Conservation (phyloP, 78 protist genomes). For the Diacronema lutheri region DNA sequence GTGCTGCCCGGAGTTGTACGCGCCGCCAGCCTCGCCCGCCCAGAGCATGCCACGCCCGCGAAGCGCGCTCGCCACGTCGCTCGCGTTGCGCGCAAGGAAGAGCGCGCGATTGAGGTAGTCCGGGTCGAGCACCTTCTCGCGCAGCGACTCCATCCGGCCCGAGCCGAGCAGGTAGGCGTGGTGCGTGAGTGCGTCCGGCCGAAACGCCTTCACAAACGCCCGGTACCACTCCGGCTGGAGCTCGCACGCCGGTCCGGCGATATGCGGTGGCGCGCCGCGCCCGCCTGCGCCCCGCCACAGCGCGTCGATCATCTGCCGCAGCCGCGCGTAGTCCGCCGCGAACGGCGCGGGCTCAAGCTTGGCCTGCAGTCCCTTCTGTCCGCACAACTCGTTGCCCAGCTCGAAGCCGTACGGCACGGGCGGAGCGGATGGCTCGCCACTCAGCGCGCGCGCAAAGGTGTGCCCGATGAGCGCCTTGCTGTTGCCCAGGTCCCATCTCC, state of each 20-base stretch:
- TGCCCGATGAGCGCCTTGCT: too few species aligned
- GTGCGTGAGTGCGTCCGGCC: not conserved
- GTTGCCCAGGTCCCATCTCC: too few species aligned
- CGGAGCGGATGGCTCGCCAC: too few species aligned
- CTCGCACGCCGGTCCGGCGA: not conserved
- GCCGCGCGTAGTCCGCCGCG: not conserved
- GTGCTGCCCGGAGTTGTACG: conserved; percentile 7
- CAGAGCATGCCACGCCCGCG: not conserved
- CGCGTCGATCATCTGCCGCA: not conserved
- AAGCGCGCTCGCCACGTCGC: not conserved
- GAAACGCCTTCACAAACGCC: not conserved
- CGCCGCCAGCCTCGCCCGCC: conserved; percentile 25
- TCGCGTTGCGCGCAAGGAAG: not conserved
- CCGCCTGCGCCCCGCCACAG: not conserved
- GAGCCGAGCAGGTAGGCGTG: not conserved
- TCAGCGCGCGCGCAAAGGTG: too few species aligned
- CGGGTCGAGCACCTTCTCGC: too few species aligned
- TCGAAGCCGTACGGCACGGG: not conserved
- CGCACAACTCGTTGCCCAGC: not conserved
- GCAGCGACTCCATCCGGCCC: not conserved
- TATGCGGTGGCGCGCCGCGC: not conserved
- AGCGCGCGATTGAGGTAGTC: not conserved
- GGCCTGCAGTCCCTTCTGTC: not conserved
- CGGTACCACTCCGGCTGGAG: not conserved
- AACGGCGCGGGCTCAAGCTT: not conserved